phyloP scores from a whole-genome alignment of 768 basidiomycete species.

The Suillus hirtellus region DNA sequence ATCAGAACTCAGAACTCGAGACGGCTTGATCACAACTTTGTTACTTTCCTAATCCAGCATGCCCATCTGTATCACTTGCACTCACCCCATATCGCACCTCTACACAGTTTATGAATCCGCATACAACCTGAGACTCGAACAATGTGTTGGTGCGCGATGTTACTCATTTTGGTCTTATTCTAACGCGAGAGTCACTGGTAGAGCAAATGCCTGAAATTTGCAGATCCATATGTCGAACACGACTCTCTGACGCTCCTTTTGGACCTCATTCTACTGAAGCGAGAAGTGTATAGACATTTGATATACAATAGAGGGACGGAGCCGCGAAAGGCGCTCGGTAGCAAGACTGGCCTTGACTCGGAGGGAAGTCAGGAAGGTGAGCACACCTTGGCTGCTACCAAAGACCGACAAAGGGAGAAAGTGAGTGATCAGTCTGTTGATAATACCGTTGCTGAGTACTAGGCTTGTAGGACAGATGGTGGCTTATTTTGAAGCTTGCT shows the following conservation, averaged over 20 bases:
- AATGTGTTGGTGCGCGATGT: conserved; percentile 61
- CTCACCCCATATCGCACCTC: conserved; percentile 59
- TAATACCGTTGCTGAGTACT: conserved; percentile 6
- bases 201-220: conserved; percentile 65
- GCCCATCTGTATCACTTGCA: conserved; percentile 83
- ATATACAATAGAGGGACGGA: conserved; percentile 77
- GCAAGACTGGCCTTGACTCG: not conserved
- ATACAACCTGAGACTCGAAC: conserved; percentile 77
- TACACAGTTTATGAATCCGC: conserved; percentile 83
- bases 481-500: conserved; percentile 60
- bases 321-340: conserved; percentile 47
- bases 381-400: not conserved
- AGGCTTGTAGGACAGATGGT: conserved; percentile 53
- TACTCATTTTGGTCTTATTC: conserved; percentile 11
- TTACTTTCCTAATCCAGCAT: conserved; percentile 36
- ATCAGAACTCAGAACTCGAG: not conserved
- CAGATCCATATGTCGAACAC: conserved; percentile 87
- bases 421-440: conserved; percentile 17
- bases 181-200: conserved; percentile 25
- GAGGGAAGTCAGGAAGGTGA: not conserved
- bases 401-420: conserved; percentile 24
- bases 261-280: conserved; percentile 80
- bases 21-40: not conserved
- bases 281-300: conserved; percentile 79
- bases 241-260: conserved; percentile 71